Base-by-base conservation (phyloP, 2,329 filamentous ascomycete species). In the Apiospora marii region DNA sequence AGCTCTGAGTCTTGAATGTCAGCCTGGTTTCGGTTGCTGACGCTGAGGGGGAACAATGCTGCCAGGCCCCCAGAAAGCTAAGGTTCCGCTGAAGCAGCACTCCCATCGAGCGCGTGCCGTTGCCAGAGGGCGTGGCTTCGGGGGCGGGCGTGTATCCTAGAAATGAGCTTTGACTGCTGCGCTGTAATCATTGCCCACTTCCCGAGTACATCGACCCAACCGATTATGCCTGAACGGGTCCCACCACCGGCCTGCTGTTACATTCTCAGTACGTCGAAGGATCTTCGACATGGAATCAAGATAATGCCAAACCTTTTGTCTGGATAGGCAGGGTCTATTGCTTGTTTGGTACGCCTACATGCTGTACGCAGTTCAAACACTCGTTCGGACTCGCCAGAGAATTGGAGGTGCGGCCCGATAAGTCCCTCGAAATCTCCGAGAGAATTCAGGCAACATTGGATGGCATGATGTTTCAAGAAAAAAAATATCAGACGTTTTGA, bases 381-480 rank as follows among this genome's bases (percentile, higher is more conserved):
- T 41, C 34, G 34, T 16, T 16, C 53, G 27, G 46, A 51, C 58
- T 64, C 53, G 16, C 58, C 58, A 64, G 4, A 41, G 58, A 34
- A 13, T n/a, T 64, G 30, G 58, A 64, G 58, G 58, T 34, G n/a
- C 58, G 58, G 34, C 58, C 58, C 58, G 58, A 64, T 64, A 64
- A 64, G 58, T 41, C 58, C 58, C 58, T 41, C 58, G 13, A 64
- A 64, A 64, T 64, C 58, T 64, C 58, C 58, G 58, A 64, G 34
- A 41, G 58, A 34, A 64, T 64, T 41, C 58, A 24, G 41, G 58
- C 58, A 64, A 64, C 58, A 61, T 61, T 34, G 12, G 53, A 61
- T 61, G 53, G 34, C 53, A 61, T 34, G 34, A 37, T 30, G 53
- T 61, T 61, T 37, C 53, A 61, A 61, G 53, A 30, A 27, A 34